These are phyloP conservation scores for Clonostachys byssicola DNA, from an alignment of 2,329 filamentous ascomycete genomes.

Conservation along the genomic window DNA sequence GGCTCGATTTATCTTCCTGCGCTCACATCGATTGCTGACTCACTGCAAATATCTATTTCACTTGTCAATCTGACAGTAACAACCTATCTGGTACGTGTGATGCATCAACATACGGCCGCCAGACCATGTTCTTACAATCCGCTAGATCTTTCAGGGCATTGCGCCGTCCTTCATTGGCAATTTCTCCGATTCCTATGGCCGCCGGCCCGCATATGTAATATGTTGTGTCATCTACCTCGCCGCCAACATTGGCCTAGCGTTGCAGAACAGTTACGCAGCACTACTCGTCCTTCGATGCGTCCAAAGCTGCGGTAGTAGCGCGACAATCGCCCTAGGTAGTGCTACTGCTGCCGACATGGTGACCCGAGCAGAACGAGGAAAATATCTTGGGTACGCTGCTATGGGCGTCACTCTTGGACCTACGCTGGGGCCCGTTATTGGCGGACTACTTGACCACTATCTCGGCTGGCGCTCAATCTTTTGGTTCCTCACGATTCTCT, in stretches of 20 bases:
- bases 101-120: no score
- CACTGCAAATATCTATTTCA: no score
- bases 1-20: no score
- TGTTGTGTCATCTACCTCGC: conserved; percentile 51
- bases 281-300: conserved; percentile 58
- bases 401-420: conserved; percentile 33
- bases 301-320: conserved; percentile 62
- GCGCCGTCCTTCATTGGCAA: conserved; percentile 58
- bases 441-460: conserved; percentile 45
- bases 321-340: conserved; percentile 64
- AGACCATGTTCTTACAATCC: conserved; percentile 49
- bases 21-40: no score
- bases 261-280: conserved; percentile 52
- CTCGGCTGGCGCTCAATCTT: conserved; percentile 51
- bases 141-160: conserved; percentile 60
- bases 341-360: conserved; percentile 71
- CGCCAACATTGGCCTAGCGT: conserved; percentile 56
- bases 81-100: no score
- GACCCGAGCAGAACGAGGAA: conserved; percentile 63
- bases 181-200: conserved; percentile 54
- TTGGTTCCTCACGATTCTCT: conserved; percentile 47
- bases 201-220: conserved; percentile 57
- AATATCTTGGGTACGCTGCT: conserved; percentile 61
- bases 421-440: conserved; percentile 42
- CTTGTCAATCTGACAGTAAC: no score